Conservation (phyloP, 495 filamentous ascomycete genomes). For the Aspergillus steynii region DNA sequence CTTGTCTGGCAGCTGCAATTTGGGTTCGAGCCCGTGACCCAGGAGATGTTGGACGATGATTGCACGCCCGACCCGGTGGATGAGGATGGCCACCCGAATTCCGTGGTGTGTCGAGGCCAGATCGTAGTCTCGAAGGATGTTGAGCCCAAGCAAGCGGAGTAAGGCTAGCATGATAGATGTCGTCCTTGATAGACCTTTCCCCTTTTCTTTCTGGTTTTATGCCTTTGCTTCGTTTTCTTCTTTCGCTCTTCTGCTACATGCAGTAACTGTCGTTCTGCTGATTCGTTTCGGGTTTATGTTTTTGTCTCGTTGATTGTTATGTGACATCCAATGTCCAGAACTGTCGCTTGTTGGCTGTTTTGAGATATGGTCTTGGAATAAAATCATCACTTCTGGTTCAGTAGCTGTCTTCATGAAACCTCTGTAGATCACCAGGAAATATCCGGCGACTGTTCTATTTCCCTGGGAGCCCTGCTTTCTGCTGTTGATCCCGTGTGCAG, state of each 20-base stretch:
- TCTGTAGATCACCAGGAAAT: too few relatives aligned
- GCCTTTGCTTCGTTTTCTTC: not conserved
- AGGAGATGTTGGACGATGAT: not conserved
- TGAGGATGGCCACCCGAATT: not conserved
- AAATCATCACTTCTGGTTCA: too few relatives aligned
- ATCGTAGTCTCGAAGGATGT: not conserved
- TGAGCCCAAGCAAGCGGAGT: not conserved
- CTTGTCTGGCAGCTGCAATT: not conserved
- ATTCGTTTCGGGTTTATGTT: not conserved
- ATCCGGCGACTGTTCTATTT: too few relatives aligned
- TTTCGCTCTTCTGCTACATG: too few relatives aligned
- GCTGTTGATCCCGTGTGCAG: too few relatives aligned
- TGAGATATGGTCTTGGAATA: too few relatives aligned
- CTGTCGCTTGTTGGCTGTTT: too few relatives aligned
- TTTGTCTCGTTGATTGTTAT: not conserved
- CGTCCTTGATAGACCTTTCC: not conserved
- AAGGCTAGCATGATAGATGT: not conserved
- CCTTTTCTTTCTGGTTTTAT: not conserved
- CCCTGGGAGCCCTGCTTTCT: too few relatives aligned
- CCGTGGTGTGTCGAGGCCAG: not conserved
- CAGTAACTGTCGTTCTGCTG: not conserved
- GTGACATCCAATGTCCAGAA: too few relatives aligned
- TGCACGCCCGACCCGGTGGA: not conserved
- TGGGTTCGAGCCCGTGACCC: not conserved
- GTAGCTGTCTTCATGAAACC: too few relatives aligned